Evolutionary conservation across 202 grass and related monocot genomes (phyloP).

Genomic region (Schoenoplectus triqueter): DNA sequence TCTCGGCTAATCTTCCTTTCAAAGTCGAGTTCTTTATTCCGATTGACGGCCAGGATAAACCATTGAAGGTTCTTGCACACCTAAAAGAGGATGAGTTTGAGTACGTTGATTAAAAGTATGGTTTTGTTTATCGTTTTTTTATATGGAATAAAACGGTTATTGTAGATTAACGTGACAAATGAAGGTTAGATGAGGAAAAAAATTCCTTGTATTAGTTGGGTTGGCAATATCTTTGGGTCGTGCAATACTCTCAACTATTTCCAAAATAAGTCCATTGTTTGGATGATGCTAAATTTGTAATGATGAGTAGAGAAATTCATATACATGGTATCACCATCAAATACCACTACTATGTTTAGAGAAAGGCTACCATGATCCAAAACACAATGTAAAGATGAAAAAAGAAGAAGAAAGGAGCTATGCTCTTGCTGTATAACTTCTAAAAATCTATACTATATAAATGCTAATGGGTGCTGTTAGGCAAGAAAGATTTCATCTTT

Average conservation of each 20-base stretch:
- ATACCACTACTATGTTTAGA: neutral
- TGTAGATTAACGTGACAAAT: conserved; percentile 35
- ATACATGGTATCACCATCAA: neutral
- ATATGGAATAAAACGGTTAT: conserved; percentile 40
- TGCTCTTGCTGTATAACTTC: neutral
- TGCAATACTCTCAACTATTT: neutral
- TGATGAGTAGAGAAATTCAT: neutral
- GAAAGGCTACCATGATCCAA: neutral
- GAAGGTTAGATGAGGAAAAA: conserved; percentile 28
- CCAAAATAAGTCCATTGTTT: neutral
- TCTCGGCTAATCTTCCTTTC: conserved; percentile 82
- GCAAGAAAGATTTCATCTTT: neutral
- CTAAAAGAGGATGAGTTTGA: conserved; percentile 91
- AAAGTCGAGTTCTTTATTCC: conserved; percentile 71
- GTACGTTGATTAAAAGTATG: conserved; percentile 51
- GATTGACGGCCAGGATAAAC: conserved; percentile 63
- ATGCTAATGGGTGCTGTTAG: neutral
- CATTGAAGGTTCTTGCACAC: conserved; percentile 74
- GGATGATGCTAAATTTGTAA: no score
- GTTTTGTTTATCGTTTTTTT: neutral
- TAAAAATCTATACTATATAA: no score
- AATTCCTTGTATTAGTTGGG: conserved; percentile 18
- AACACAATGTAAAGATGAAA: neutral
- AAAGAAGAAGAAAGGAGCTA: neutral
- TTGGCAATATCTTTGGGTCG: neutral